Base-by-base conservation (phyloP, 2,329 filamentous ascomycete genomes). In the Cephalotrichum gorgonifer region DNA sequence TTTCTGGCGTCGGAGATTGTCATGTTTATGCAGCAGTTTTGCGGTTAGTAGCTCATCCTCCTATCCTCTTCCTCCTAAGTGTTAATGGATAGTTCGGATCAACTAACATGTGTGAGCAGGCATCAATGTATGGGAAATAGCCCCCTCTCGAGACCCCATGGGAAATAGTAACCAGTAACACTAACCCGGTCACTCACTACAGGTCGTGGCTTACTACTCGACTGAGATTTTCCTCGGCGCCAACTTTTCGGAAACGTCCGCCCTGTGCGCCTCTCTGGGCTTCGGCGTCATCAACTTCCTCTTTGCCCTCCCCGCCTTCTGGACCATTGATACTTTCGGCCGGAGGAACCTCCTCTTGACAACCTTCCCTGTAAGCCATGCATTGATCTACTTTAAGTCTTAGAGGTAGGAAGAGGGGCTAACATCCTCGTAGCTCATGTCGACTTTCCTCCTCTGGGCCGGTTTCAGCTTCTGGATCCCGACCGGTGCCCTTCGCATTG, bases 311-410 rank as follows among this genome's bases (percentile, higher is more conserved):
- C 78, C 78, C 0, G 79, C 79, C 3, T 65, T 84, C 43, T 81
- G 78, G 59, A 83, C 79, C 6, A 85, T 85, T 53, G 82, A 86
- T 57, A 83, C 75, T 0, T 85, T 81, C 51, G 83, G 82, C 6
- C 75, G 83, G 3, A 72, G 82, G 20, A 80, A 80, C 53, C 66
- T 85, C 7, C 70, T 85, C 1, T 67, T 85, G 4, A 70, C 71
- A 2, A 85, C 81, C 0, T 83, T 85, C 57, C 81, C 81, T 3
- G 54, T 56, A 41, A 52, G 54, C 51, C 35, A 17, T 20, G 2
- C n/a, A 14, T 9, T 23, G 23, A 7, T 15, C 9, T 14, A 12
- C 14, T 1, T 12, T 7, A n/a, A 15, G 7, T 3, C 8, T 5
- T 31, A 12, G 22, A 5, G 20, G 22, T 30, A 33, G 20, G 26